Percentiles rank a stretch among this genome's conserved stretches.
Conservation (phyloP, 495 filamentous ascomycete genomes). For the Penicillium bovifimosum region DNA sequence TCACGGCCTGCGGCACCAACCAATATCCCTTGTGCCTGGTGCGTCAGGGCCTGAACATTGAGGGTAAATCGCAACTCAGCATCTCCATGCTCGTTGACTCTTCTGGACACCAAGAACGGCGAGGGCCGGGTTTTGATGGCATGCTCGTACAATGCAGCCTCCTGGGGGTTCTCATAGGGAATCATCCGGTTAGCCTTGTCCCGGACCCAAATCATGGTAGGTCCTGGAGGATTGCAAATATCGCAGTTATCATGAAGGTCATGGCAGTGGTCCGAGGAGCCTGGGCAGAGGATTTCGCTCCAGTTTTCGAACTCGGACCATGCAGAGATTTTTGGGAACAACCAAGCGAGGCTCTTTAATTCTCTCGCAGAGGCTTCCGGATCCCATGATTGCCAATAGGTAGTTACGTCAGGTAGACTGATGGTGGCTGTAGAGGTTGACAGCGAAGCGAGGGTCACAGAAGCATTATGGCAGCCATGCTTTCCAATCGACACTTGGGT, state of each 20-base stretch:
- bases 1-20: conserved; percentile 5
- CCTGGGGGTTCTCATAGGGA: conserved; percentile 43
- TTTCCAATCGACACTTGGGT: conserved; percentile 10
- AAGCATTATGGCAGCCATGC: conserved; percentile 20
- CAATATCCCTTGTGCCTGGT: conserved; percentile 47
- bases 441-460: conserved; percentile 26
- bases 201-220: conserved; percentile 37
- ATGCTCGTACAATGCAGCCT: conserved; percentile 44
- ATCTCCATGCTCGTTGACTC: conserved; percentile 22
- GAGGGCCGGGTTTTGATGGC: conserved; percentile 44
- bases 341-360: conserved; percentile 29
- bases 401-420: conserved; percentile 6
- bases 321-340: conserved; percentile 22
- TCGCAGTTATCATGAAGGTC: conserved; percentile 15
- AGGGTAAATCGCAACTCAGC: conserved; percentile 43
- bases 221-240: conserved; percentile 40
- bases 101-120: conserved; percentile 41
- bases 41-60: conserved; percentile 51
- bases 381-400: conserved; percentile 18
- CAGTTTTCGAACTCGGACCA: conserved; percentile 21
- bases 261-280: background rate
- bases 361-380: conserved; percentile 16
- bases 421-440: conserved; percentile 7
- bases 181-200: conserved; percentile 16
- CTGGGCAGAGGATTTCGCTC: conserved; percentile 12